A percentile compares a stretch with the other conserved stretches of the same genome.
These are phyloP conservation scores for Tolypocladium ophioglossoides DNA, from an alignment of 2,329 filamentous ascomycete genomes.

Conservation along the genomic window DNA sequence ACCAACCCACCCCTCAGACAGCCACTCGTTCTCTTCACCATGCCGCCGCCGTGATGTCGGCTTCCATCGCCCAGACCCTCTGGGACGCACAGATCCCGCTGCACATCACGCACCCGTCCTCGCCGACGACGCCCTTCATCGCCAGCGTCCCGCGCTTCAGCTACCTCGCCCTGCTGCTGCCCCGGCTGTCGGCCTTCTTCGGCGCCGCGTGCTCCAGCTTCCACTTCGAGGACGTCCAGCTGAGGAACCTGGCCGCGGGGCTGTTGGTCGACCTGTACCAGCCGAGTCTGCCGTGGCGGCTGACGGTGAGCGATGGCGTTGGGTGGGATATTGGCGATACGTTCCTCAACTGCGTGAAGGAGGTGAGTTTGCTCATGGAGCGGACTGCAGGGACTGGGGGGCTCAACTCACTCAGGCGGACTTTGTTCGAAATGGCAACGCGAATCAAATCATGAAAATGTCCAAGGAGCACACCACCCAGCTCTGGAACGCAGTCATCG, in stretches of 20 bases:
- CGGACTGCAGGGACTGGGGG: not conserved
- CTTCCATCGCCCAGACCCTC: constrained; percentile 33
- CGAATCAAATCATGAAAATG: constrained; percentile 81
- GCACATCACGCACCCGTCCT: constrained; percentile 39
- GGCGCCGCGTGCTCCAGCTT: constrained; percentile 45
- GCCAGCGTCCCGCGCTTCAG: constrained; percentile 46
- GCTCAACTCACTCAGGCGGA: constrained; percentile 47
- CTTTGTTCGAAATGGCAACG: constrained; percentile 78
- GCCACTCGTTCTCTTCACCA: constrained; percentile 2
- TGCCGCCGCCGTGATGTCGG: constrained; percentile 12
- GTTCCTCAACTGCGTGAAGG: constrained; percentile 54
- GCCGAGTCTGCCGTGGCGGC: constrained; percentile 41
- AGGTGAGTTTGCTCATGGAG: constrained; percentile 28
- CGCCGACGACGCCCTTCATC: constrained; percentile 38
- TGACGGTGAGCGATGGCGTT: constrained; percentile 42
- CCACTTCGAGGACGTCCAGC: constrained; percentile 43
- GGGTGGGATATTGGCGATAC: constrained; percentile 52
- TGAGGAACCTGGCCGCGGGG: constrained; percentile 42
- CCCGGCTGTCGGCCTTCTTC: constrained; percentile 44
- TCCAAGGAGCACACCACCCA: constrained; percentile 74
- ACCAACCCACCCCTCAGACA: not conserved
- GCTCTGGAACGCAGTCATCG: constrained; percentile 71
- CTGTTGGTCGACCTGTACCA: constrained; percentile 47
- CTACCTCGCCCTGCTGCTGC: constrained; percentile 47
- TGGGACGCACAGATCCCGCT: constrained; percentile 46